Base-by-base conservation (phyloP, 2,329 filamentous ascomycete genomes). In the Phoma herbarum region DNA sequence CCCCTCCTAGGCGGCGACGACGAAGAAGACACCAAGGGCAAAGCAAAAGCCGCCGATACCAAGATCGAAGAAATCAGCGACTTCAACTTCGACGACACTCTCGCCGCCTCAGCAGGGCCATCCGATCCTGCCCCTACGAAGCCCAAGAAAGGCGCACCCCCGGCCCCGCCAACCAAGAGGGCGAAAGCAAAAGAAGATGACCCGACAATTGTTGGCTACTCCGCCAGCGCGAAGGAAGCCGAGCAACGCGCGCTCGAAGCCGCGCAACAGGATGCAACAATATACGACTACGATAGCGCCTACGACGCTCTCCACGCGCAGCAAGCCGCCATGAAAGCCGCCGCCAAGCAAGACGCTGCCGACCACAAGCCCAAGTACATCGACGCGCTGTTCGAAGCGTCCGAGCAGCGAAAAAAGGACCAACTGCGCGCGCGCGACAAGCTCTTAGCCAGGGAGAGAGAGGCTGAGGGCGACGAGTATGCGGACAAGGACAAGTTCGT, bases 401-500 rank as follows among this genome's bases (percentile, higher is more conserved):
- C 91, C 4, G 89, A 91, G 56, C 82, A 90, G 55, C 86, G 91
- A 55, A 92, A 93, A 74, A 87, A 91, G 52, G 91, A 95, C 75
- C 86, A 89, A 45, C 82, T 90, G 47, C 88, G 93, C 26, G 91
- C 91, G 3, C 88, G 91, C 71, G 91, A 95, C 78, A 92, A 92
- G 78, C 86, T 90, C 75, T 83, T 95, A 67, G 88, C 90, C 67
- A 84, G 88, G 23, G 91, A 95, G 74, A 84, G 91, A 44, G 91
- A 91, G 69, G 88, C 86, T 0, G 92, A 95, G 74, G 91, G 91
- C 18, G 91, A 94, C 31, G 89, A 90, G 71, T 95, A 88, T 69
- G 89, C 85, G 0, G 91, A 89, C 68, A 95, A 93, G 79, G 92
- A 95, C 73, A 91, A 89, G 77, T 95, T 95, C 66, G 92, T 95